Base-by-base conservation (phyloP, 2,329 filamentous ascomycete genomes). In the Fusarium torreyae region DNA sequence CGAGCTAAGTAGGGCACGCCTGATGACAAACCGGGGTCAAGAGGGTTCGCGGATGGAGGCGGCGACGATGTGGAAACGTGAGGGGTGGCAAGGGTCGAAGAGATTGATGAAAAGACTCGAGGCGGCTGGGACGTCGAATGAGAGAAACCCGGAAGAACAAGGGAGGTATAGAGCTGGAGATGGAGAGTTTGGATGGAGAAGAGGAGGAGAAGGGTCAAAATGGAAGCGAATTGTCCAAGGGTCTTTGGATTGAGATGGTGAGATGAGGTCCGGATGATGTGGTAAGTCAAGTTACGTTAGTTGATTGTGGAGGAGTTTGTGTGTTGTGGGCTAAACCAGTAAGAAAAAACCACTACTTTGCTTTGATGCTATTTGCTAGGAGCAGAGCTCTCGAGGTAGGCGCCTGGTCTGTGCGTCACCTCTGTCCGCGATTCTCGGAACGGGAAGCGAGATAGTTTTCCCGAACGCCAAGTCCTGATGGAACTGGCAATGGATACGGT, bases 1-100 rank as follows among this genome's bases (percentile, higher is more conserved):
- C 57, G 69, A 56, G 46, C 39, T 65, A 42, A 65, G 58, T 68
- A 70, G 59, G 66, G 68, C 68, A 68, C 57, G 60, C 51, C 55
- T 70, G 68, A 70, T 70, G 68, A 70, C 68, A 70, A 70, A 70
- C 68, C 51, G 59, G 57, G 51, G 66, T 63, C 66, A 57, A 60
- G 60, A 63, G 67, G 66, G 59, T 70, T 70, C 58, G 60, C 54
- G 58, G 69, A 68, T 70, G 65, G 57, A 66, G 65, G 62, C 52
- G 62, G 45, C 64, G 53, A 55, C 58, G 66, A 70, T 57, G 69
- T 52, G 63, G 51, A 71, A 64, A 51, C 57, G 62, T 68, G 72
- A 74, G 70, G 72, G 66, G 72, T 57, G 72, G 66, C 51, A 46
- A 67, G 63, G 45, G 70, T 64, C 54, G 68, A 58, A 57, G 68